These are phyloP conservation scores for Plasmopara muralis DNA, from an alignment of 352 stramenopile species.

Conservation along the genomic window DNA sequence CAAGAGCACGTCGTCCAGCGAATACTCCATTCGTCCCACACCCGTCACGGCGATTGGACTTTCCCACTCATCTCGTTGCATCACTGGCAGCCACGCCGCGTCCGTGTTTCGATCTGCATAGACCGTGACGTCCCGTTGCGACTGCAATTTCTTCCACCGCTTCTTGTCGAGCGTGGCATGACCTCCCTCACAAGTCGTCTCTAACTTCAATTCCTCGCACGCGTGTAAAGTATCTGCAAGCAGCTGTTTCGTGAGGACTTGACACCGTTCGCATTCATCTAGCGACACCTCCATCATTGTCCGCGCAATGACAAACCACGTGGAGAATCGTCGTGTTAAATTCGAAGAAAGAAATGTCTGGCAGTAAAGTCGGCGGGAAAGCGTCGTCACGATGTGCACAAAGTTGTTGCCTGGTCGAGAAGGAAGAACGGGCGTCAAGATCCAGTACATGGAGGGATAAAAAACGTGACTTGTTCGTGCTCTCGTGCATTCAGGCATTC, in stretches of 20 bases:
- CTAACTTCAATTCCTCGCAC: constrained; percentile 14
- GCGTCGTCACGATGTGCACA: too few species aligned
- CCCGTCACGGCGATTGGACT: constrained; percentile 16
- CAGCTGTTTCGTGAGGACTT: constrained; percentile 13
- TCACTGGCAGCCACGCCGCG: constrained; percentile 19
- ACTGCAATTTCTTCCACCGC: constrained; percentile 27
- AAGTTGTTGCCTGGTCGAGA: too few species aligned
- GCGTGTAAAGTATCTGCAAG: constrained; percentile 18
- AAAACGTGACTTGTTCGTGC: too few species aligned
- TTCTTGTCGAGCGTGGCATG: constrained; percentile 15
- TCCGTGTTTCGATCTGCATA: constrained; percentile 17
- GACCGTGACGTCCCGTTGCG: constrained; percentile 16
- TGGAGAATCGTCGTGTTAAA: background rate
- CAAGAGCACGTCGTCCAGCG: constrained; percentile 22
- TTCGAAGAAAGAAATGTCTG: too few species aligned
- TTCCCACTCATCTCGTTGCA: constrained; percentile 18
- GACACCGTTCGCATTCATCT: constrained; percentile 12
- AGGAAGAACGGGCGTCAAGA: too few species aligned
- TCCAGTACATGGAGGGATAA: too few species aligned
- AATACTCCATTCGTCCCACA: constrained; percentile 18
- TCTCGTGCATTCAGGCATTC: too few species aligned
- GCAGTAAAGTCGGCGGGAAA: too few species aligned
- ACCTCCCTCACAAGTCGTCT: constrained; percentile 3
- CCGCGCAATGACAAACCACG: background rate
- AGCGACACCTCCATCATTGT: constrained; percentile 16